These are phyloP conservation scores for Chalciporus sp. DNA, from an alignment of 1,284 basidiomycete genomes.

Conservation along the genomic window DNA sequence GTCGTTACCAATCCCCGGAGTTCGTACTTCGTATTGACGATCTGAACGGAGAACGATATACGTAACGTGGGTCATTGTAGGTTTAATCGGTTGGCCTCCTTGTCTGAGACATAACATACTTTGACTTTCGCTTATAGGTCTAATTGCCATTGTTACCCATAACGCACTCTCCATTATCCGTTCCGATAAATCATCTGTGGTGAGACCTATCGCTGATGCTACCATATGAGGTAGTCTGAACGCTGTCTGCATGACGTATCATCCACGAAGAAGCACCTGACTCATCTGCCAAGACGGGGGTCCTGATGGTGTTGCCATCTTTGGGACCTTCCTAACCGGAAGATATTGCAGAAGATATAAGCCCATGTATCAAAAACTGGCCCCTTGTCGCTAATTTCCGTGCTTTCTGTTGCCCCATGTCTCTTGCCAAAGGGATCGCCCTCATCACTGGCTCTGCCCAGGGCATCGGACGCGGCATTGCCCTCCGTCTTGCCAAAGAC, in stretches of 20 bases:
- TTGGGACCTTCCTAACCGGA: neutral
- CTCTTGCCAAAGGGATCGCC: slow-evolving; percentile 19
- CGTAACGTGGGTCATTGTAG: no score
- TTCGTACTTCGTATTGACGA: no score
- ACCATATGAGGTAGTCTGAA: neutral
- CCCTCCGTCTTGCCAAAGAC: slow-evolving; percentile 33
- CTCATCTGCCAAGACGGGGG: neutral
- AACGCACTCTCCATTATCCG: no score
- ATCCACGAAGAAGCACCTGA: neutral
- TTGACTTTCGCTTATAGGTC: neutral
- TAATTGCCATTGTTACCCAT: neutral
- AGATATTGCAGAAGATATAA: neutral
- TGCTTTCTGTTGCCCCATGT: neutral
- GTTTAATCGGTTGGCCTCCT: no score
- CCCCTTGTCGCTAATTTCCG: neutral
- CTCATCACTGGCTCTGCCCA: slow-evolving; percentile 34
- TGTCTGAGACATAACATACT: no score
- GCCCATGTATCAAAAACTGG: no score
- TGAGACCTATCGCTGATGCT: neutral
- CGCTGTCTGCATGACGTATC: neutral
- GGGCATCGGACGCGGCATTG: slow-evolving; percentile 36
- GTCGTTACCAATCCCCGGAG: no score
- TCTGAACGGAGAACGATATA: no score
- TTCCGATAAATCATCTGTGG: neutral
- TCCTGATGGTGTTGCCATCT: neutral